These are phyloP conservation scores for Miamiensis avidus DNA, from an alignment of 169 alveolate species.

Conservation along the genomic window DNA sequence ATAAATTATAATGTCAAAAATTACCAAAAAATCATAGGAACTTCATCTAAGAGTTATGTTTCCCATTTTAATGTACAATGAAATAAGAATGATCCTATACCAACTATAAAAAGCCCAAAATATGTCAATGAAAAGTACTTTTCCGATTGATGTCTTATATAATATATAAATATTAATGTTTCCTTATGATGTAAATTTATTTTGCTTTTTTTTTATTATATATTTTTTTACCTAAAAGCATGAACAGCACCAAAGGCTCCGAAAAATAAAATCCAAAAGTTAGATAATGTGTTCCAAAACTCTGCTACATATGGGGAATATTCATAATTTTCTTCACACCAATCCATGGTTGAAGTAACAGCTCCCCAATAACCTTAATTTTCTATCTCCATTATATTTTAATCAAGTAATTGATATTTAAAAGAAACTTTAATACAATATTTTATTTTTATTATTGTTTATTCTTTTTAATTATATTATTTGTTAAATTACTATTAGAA, in stretches of 20 bases:
- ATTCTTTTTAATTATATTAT: no score
- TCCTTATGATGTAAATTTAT: no score
- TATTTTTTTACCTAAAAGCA: not conserved
- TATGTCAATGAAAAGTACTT: not conserved
- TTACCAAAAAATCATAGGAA: conserved; percentile 19
- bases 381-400: no score
- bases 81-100: conserved; percentile 25
- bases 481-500: no score
- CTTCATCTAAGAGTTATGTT: conserved; percentile 19
- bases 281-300: conserved; percentile 26
- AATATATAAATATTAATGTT: no score
- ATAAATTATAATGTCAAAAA: no score
- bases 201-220: no score
- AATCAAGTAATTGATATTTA: no score
- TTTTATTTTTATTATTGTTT: no score
- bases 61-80: conserved; percentile 25
- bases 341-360: conserved; percentile 26
- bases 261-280: not conserved
- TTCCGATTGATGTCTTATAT: not conserved
- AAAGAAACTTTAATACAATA: no score
- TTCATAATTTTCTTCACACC: conserved; percentile 31
- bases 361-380: conserved; percentile 32
- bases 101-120: conserved; percentile 11
- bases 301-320: conserved; percentile 25
- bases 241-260: not conserved